Evolutionary conservation across 495 filamentous ascomycete genomes (phyloP).

Genomic region (Lepidopterella palustris): DNA sequence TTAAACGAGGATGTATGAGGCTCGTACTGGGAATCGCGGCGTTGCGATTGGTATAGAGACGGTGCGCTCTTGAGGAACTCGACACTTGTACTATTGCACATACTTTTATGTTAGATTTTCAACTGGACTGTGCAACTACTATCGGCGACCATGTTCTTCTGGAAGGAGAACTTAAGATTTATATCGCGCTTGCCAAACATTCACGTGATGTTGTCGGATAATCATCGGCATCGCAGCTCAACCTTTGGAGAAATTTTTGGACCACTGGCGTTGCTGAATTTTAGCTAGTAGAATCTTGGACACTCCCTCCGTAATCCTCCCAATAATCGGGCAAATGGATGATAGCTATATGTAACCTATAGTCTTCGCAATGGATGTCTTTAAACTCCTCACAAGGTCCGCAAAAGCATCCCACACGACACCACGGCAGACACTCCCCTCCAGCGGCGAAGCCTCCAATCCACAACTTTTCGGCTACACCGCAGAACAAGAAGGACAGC

Average conservation of each 20-base stretch:
- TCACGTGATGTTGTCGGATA: not conserved
- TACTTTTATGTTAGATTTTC: constrained; percentile 26
- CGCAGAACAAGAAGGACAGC: constrained; percentile 19
- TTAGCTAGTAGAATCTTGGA: too few relatives aligned
- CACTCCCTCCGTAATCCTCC: too few relatives aligned
- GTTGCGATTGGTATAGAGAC: not conserved
- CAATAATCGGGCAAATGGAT: too few relatives aligned
- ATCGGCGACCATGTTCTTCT: constrained; percentile 15
- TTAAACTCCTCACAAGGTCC: constrained; percentile 61
- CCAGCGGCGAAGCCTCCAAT: constrained; percentile 46
- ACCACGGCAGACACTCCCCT: constrained; percentile 41
- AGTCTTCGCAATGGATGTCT: constrained; percentile 65
- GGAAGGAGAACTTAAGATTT: too few relatives aligned
- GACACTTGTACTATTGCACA: constrained; percentile 31
- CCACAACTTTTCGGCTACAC: constrained; percentile 49
- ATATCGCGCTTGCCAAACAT: not conserved
- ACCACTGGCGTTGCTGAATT: too few relatives aligned
- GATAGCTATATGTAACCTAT: too few relatives aligned
- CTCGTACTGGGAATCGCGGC: not conserved
- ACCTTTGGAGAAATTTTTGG: not conserved
- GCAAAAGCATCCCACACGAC: constrained; percentile 42
- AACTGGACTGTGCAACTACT: constrained; percentile 21
- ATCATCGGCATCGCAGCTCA: not conserved
- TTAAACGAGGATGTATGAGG: not conserved
- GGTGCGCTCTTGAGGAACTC: constrained; percentile 1